These are phyloP conservation scores for Exserohilum rostratum DNA, from an alignment of 2,329 filamentous ascomycete genomes.

Conservation along the genomic window DNA sequence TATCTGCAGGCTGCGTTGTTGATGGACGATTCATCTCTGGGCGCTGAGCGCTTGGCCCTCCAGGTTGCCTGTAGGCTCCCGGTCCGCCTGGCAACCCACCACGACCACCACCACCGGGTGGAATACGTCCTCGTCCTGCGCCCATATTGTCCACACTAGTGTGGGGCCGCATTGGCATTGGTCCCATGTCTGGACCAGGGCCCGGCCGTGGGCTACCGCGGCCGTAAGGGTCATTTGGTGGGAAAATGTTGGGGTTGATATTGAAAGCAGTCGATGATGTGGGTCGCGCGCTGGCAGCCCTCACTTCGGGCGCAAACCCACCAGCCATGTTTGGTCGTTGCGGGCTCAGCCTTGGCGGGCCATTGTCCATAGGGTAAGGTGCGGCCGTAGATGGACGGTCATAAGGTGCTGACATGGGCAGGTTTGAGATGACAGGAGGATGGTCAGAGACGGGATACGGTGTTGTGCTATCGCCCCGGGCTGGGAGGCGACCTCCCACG, in stretches of 20 bases:
- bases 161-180: slow-evolving; percentile 45
- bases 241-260: slow-evolving; percentile 54
- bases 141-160: slow-evolving; percentile 47
- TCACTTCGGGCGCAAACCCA: slow-evolving; percentile 55
- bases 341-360: slow-evolving; percentile 55
- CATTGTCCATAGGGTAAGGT: slow-evolving; percentile 74
- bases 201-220: slow-evolving; percentile 35
- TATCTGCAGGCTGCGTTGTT: slow-evolving; percentile 49
- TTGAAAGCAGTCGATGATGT: slow-evolving; percentile 58
- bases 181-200: slow-evolving; percentile 34
- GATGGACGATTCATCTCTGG: slow-evolving; percentile 47
- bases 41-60: slow-evolving; percentile 46
- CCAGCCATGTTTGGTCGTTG: slow-evolving; percentile 42
- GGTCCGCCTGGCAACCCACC: slow-evolving; percentile 37
- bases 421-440: slow-evolving; percentile 40
- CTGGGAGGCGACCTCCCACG: slow-evolving; percentile 31
- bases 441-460: slow-evolving; percentile 54
- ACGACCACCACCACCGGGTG: slow-evolving; percentile 37
- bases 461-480: slow-evolving; percentile 45
- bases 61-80: slow-evolving; percentile 46
- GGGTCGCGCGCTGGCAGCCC: slow-evolving; percentile 58
- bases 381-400: slow-evolving; percentile 62
- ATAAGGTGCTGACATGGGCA: slow-evolving; percentile 35
- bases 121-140: slow-evolving; percentile 39
- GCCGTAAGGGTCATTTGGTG: slow-evolving; percentile 37